A percentile compares a stretch with the other conserved stretches of the same genome.
Conservation (phyloP, 2,329 filamentous ascomycete genomes). For the Cladosporium sp. region DNA sequence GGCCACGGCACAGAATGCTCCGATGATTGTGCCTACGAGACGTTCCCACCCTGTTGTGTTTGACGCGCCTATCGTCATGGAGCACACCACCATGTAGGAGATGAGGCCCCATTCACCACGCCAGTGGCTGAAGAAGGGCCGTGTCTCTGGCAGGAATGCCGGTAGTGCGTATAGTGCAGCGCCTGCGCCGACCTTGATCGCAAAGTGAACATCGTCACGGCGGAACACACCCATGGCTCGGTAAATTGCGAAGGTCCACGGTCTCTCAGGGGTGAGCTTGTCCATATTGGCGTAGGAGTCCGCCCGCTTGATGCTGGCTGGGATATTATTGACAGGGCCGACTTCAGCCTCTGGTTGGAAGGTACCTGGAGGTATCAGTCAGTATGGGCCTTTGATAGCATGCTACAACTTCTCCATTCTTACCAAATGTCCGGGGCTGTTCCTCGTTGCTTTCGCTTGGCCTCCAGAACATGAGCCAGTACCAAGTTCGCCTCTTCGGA, state of each 20-base stretch:
- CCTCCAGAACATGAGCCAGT: slow-evolving; percentile 83
- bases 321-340: slow-evolving; percentile 27
- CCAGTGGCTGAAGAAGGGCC: slow-evolving; percentile 83
- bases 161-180: slow-evolving; percentile 87
- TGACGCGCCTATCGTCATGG: slow-evolving; percentile 94
- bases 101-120: slow-evolving; percentile 94
- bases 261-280: slow-evolving; percentile 20
- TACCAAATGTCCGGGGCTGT: slow-evolving; percentile 12
- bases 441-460: slow-evolving; percentile 1
- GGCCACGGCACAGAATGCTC: slow-evolving; percentile 71
- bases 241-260: slow-evolving; percentile 55
- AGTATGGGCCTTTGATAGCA: slow-evolving; percentile 10
- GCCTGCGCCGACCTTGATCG: slow-evolving; percentile 89
- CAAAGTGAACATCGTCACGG: slow-evolving; percentile 72
- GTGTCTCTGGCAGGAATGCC: slow-evolving; percentile 76
- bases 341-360: slow-evolving; percentile 16
- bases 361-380: slow-evolving; percentile 20
- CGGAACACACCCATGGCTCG: slow-evolving; percentile 58
- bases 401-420: not conserved
- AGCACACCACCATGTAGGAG: slow-evolving; percentile 97
- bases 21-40: slow-evolving; percentile 82
- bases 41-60: slow-evolving; percentile 89
- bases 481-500: slow-evolving; percentile 68
- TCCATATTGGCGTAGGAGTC: slow-evolving; percentile 35
- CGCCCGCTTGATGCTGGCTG: slow-evolving; percentile 33